Evolutionary conservation across 2,329 filamentous ascomycete species (phyloP).

Genomic region (Colletotrichum filicis): DNA sequence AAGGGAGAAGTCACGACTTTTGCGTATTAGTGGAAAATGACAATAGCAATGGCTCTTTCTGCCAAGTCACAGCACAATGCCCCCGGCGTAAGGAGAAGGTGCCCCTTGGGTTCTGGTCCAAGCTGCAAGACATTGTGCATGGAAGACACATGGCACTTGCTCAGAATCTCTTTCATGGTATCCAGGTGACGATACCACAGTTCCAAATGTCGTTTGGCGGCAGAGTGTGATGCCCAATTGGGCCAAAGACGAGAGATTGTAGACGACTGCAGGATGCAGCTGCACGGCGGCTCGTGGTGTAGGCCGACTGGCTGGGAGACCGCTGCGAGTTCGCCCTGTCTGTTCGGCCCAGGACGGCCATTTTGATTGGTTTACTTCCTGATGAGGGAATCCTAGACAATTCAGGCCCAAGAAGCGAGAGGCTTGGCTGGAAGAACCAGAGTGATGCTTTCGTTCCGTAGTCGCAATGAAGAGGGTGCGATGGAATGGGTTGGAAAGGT

Average conservation of each 20-base stretch:
- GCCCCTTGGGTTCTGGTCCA: neutral
- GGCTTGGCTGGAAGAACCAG: neutral
- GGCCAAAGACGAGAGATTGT: neutral
- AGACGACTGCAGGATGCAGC: constrained; percentile 24
- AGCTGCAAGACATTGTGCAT: constrained; percentile 31
- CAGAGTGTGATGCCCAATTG: constrained; percentile 13
- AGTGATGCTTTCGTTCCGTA: neutral
- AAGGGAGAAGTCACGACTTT: neutral
- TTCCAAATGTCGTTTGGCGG: neutral
- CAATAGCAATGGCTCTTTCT: neutral
- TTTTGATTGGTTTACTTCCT: too few species aligned
- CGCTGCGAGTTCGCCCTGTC: constrained; percentile 22
- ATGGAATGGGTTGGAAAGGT: too few species aligned
- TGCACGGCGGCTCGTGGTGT: constrained; percentile 20
- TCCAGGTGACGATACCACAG: neutral
- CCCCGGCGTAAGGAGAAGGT: too few species aligned
- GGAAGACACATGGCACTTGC: constrained; percentile 15
- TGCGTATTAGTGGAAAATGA: neutral
- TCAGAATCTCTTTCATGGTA: neutral
- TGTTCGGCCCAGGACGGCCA: neutral
- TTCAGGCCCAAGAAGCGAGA: neutral
- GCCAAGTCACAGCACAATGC: neutral
- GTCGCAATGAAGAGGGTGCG: neutral
- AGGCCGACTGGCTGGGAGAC: constrained; percentile 30
- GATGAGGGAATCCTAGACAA: too few species aligned